Percentiles rank a stretch among this genome's conserved stretches.
Conservation (phyloP, 371 early-diverging fungal genomes). For the Mucor velutinosus region DNA sequence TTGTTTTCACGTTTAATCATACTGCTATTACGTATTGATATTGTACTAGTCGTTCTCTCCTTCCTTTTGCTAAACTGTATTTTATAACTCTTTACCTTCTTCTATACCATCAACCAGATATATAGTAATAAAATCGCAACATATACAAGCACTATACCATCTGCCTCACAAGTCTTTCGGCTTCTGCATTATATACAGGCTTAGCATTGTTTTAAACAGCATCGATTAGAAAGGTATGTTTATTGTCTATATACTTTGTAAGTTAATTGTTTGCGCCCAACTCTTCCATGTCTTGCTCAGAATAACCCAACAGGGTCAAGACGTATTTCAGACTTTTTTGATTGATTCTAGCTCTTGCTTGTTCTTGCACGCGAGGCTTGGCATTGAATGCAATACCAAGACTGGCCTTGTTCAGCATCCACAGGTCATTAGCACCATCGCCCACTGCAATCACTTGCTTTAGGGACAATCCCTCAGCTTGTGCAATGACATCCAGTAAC, state of each 20-base stretch:
- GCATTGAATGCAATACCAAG: slow-evolving; percentile 99
- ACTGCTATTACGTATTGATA: background rate
- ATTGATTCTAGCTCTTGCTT: slow-evolving; percentile 83
- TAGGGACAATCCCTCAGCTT: slow-evolving; percentile 80
- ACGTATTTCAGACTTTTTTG: slow-evolving; percentile 86
- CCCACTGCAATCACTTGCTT: slow-evolving; percentile 98
- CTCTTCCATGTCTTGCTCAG: slow-evolving; percentile 54
- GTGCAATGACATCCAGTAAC: slow-evolving; percentile 91
- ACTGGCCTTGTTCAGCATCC: slow-evolving; percentile 96
- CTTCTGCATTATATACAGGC: background rate
- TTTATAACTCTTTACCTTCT: background rate
- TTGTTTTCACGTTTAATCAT: background rate
- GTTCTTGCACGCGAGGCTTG: slow-evolving; percentile 93
- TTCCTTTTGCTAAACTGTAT: background rate
- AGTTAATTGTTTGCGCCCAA: slow-evolving; percentile 18
- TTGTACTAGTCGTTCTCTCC: background rate
- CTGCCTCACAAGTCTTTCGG: too few species aligned
- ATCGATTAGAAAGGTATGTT: background rate
- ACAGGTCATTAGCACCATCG: slow-evolving; percentile 99
- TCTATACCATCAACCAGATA: background rate
- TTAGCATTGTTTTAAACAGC: too few species aligned
- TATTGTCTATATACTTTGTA: background rate
- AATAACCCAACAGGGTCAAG: slow-evolving; percentile 58
- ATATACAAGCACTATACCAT: background rate
- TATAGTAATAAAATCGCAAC: background rate